A percentile compares a stretch with the other conserved stretches of the same genome.
Evolutionary conservation across 2,329 filamentous ascomycete genomes (phyloP).

Genomic region (Pestalotiopsis sp.): DNA sequence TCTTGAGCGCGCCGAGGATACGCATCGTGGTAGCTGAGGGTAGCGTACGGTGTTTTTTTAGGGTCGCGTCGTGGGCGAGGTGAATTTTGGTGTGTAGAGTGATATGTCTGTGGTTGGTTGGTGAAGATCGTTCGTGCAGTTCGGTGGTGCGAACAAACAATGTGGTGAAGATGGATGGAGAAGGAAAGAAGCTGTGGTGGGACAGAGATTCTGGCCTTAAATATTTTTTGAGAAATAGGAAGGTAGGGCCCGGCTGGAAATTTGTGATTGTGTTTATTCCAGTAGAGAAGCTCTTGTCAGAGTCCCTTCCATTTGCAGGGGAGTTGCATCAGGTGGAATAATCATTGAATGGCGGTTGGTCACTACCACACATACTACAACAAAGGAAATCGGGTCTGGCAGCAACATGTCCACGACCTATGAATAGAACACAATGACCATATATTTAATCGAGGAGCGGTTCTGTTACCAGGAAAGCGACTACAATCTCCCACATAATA

Average conservation of each 20-base stretch:
- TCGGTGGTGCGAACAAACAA: background rate
- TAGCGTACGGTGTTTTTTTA: too few relatives aligned
- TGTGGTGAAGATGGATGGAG: background rate
- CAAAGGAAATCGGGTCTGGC: background rate
- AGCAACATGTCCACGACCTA: background rate
- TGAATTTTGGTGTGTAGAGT: background rate
- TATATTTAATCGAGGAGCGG: background rate
- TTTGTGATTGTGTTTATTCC: background rate
- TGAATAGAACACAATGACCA: background rate
- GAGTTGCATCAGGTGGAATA: background rate
- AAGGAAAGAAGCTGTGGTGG: background rate
- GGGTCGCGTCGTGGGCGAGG: background rate
- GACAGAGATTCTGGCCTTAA: background rate
- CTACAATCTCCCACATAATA: background rate
- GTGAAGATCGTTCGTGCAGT: background rate
- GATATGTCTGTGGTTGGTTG: background rate
- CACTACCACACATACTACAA: background rate
- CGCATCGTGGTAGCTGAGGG: background rate
- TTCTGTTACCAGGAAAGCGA: background rate
- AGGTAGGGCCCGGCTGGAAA: background rate
- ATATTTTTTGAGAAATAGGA: background rate
- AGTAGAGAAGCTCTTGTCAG: background rate
- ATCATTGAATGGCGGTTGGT: background rate
- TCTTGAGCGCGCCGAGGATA: background rate
- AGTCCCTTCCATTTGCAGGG: background rate